These are phyloP conservation scores for Colletotrichum filicis DNA, from an alignment of 2,329 filamentous ascomycete genomes.

Conservation along the genomic window DNA sequence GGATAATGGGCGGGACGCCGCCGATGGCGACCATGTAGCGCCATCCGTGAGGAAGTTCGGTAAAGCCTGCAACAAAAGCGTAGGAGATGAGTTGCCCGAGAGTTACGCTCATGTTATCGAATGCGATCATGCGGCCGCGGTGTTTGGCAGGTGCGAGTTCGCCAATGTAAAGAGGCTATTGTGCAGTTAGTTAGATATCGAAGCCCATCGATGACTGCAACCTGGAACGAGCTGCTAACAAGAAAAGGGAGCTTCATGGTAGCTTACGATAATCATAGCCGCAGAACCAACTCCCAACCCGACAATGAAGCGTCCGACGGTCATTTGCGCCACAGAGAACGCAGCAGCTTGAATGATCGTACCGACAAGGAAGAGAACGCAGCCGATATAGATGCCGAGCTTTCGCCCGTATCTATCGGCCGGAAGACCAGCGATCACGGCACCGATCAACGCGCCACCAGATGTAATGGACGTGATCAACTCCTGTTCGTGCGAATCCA, in stretches of 20 bases:
- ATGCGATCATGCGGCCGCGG: slow-evolving; percentile 59
- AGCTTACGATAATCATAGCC: slow-evolving; percentile 54
- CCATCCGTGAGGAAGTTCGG: slow-evolving; percentile 57
- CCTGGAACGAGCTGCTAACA: no score
- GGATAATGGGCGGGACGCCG: slow-evolving; percentile 57
- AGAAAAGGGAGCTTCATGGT: no score
- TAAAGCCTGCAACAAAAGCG: slow-evolving; percentile 52
- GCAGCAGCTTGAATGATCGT: slow-evolving; percentile 48
- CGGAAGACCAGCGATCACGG: slow-evolving; percentile 49
- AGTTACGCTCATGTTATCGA: slow-evolving; percentile 60
- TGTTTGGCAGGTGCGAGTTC: slow-evolving; percentile 62
- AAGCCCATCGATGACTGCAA: no score
- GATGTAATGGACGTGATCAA: slow-evolving; percentile 63
- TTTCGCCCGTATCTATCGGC: slow-evolving; percentile 54
- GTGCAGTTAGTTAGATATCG: no score
- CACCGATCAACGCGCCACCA: slow-evolving; percentile 57
- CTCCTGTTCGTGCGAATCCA: slow-evolving; percentile 58
- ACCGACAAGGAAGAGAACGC: slow-evolving; percentile 51
- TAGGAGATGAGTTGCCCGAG: slow-evolving; percentile 55
- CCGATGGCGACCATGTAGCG: slow-evolving; percentile 61
- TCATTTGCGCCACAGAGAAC: slow-evolving; percentile 54
- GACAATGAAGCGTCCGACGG: slow-evolving; percentile 56
- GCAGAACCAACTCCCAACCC: slow-evolving; percentile 61
- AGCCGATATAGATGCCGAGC: slow-evolving; percentile 52
- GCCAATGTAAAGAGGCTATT: slow-evolving; percentile 53